These are phyloP conservation scores for Histomonas meleagridis DNA, from an alignment of 208 protist genomes.

Conservation along the genomic window DNA sequence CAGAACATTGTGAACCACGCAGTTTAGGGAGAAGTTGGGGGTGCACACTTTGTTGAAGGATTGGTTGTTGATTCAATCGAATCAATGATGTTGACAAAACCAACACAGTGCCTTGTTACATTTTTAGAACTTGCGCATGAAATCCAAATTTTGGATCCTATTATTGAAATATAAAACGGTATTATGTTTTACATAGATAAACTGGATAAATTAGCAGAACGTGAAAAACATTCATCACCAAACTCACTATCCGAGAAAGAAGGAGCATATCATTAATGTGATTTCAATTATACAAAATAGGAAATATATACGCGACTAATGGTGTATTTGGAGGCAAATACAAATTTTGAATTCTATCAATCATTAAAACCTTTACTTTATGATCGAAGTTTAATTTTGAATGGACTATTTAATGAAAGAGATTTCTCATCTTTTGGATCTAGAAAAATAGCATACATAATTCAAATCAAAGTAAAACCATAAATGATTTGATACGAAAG, in stretches of 20 bases:
- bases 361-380: too few species aligned
- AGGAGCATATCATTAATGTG: too few species aligned
- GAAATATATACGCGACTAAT: too few species aligned
- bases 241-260: slow-evolving; percentile 69
- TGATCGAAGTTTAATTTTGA: too few species aligned
- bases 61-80: slow-evolving; percentile 64
- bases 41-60: slow-evolving; percentile 73
- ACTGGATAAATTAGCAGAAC: slow-evolving; percentile 72
- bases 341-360: too few species aligned
- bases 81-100: slow-evolving; percentile 75
- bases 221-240: slow-evolving; percentile 89
- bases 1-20: slow-evolving; percentile 46
- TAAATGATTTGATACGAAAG: too few species aligned
- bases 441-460: too few species aligned
- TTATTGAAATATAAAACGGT: slow-evolving; percentile 96
- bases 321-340: too few species aligned
- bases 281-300: too few species aligned
- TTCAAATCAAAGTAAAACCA: too few species aligned
- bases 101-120: slow-evolving; percentile 83
- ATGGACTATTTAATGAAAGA: too few species aligned
- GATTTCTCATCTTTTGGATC: too few species aligned
- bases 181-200: slow-evolving; percentile 87
- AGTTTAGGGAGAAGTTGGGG: slow-evolving; percentile 78
- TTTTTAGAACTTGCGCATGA: slow-evolving; percentile 92
- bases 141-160: slow-evolving; percentile 62